Base-by-base conservation (phyloP, 805 yeast species). In the Vanderwaltozyma yarrowii region DNA sequence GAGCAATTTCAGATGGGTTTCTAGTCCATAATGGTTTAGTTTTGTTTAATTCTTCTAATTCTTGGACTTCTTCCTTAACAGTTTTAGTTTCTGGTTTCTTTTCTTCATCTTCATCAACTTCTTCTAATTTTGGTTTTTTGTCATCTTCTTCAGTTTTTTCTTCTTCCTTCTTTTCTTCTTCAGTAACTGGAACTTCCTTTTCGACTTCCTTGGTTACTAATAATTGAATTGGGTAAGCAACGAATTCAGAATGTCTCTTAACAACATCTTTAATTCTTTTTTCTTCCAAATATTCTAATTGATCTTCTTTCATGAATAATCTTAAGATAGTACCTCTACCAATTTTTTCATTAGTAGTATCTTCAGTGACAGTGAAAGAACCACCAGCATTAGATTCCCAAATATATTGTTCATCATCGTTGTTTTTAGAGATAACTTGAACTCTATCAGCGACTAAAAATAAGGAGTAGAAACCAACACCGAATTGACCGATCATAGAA, bases 341-440 rank as follows among this genome's bases (percentile, higher is more conserved):
- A 52, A 92, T 72, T 62, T 69, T 80, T 74, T 84, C 95, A 66
- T 83, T 81, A 49, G 71, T 65, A 63, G 80, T 89, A 61, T 92
- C 99, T 56, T 83, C 73, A 46, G 96, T 77, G 60, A 92, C 85
- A 57, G 96, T 86, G 76, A 92, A 92, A 73, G 92, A 89, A 65
- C 99, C 99, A 68, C 98, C 99, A 50, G 99, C 99, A 60, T 92
- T 88, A 36, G 98, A 92, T 74, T 92, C 98, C 99, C 99, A 92
- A 58, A 92, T 73, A 80, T 92, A 92, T 74, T 92, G 99, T 67
- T 92, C 97, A 65, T 92, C 99, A 60, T 92, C 99, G 64, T 92
- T 92, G 78, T 87, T 81, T 76, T 92, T 92, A 45, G 98, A 85
- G 65, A 92, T 85, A 56, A 92, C 99, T 73, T 92, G 96, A 49